Base-by-base conservation (phyloP, 1,284 basidiomycete genomes). In the Ceratobasidium sp. region DNA sequence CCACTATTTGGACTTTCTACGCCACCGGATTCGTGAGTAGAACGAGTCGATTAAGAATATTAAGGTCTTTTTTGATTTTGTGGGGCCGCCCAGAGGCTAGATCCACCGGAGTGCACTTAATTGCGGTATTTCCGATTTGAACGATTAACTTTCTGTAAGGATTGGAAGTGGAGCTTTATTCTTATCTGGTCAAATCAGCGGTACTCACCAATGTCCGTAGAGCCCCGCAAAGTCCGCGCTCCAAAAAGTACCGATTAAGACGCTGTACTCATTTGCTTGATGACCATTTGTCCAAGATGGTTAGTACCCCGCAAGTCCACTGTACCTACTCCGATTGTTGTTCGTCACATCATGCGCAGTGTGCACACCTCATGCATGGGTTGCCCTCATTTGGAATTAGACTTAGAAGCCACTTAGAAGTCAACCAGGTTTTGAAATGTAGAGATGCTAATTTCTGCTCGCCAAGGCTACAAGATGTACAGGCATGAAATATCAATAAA, bases 401-500 rank as follows among this genome's bases (percentile, higher is more conserved):
- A 49, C n/a, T 49, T 49, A 1, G 46, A 49, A 49, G 46, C 46
- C n/a, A 43, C 19, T 17, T n/a, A 7, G 4, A 49, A 49, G 13
- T 13, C 43, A 44, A 44, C 43, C 13, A 44, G 43, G 2, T 19
- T 49, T 49, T 49, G 46, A 49, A 49, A 49, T 49, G 46, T 17
- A 49, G 46, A 49, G 15, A 62, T 44, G 17, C 7, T 13, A 44
- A n/a, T 44, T 62, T 6, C 5, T 25, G 22, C 8, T 1, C 8
- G 4, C 22, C n/a, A 62, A 62, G 40, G 37, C n/a, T 43, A 34
- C 25, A 17, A 13, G 59, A 61, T 43, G 37, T 40, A n/a, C 34
- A 37, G n/a, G 37, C 13, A 61, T 62, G 40, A 44, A 43, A n/a
- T 43, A 43, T 22, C 59, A n/a, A 62, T 5, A 56, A 44, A 62